A percentile compares a stretch with the other conserved stretches of the same genome.
Evolutionary conservation across 345 rosid species (phyloP).

Genomic region (Salix purpurea): DNA sequence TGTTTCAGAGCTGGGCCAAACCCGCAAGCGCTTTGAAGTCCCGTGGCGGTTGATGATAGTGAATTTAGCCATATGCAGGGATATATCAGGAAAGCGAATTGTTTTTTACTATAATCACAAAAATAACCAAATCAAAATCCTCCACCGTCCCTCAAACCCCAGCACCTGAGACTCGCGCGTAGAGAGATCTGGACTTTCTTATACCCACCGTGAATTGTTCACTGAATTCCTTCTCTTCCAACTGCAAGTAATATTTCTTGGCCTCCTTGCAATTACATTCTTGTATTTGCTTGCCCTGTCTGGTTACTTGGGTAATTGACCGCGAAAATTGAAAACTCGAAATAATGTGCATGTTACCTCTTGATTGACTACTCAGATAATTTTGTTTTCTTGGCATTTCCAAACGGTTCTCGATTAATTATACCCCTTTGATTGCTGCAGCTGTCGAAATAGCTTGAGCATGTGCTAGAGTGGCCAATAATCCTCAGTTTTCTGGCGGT

Average conservation of each 20-base stretch:
- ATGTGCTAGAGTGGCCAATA: conserved; percentile 54
- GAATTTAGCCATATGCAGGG: background rate
- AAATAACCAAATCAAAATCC: background rate
- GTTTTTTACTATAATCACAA: background rate
- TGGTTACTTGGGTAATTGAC: background rate
- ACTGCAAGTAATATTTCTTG: conserved; percentile 6
- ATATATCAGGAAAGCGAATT: background rate
- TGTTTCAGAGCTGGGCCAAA: too few relatives aligned
- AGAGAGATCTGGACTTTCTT: conserved; percentile 3
- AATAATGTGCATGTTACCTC: background rate
- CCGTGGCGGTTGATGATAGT: background rate
- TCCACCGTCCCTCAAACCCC: conserved; percentile 17
- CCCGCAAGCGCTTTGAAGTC: background rate
- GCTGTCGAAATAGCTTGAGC: conserved; percentile 17
- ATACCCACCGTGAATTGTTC: background rate
- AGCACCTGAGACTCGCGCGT: background rate
- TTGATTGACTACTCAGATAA: background rate
- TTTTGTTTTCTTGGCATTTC: background rate
- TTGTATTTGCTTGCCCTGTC: background rate
- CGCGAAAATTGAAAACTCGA: background rate
- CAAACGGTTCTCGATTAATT: background rate
- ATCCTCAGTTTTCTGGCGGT: conserved; percentile 59
- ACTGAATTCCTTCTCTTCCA: background rate
- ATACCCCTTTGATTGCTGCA: conserved; percentile 3
- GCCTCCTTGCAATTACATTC: background rate